Evolutionary conservation across 106 monocot species (phyloP), one percentile per base, ranked within the genome.

Genomic region (Vanilla planifolia): DNA sequence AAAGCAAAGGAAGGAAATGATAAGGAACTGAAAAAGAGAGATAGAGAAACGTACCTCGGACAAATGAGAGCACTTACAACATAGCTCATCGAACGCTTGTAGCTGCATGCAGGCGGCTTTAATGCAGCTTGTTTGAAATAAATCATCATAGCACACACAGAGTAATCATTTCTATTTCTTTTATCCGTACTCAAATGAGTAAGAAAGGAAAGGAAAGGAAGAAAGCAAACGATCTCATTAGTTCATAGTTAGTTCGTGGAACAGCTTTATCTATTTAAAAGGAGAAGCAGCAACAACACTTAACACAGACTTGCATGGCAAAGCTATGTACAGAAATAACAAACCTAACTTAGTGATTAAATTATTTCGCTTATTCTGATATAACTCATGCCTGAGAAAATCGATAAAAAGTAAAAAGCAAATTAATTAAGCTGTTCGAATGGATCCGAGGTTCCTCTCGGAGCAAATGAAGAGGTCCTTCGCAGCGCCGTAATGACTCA

Each of bases 371-470:
- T 43, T 43, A 43, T 43, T 43, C 10, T 11, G 43, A n/a, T n/a
- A 43, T 9, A 43, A 4, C 14, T 43, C 13, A 3, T 9, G 43
- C 43, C 17, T 13, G 43, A 43, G 43, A 43, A 22, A 22, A 48
- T n/a, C n/a, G n/a, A n/a, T n/a, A n/a, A n/a, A n/a, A n/a, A n/a
- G n/a, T n/a, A n/a, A n/a, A n/a, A n/a, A n/a, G n/a, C n/a, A n/a
- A n/a, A n/a, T 48, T 2, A 21, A 48, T 6, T 1, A 22, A 22
- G 20, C 1, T 21, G 48, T 7, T 23, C 7, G 9, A 48, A 48
- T 3, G 48, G 48, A 48, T 48, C 48, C 48, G 48, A 48, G 48
- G 48, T 48, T 48, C 48, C 48, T 48, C 48, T 48, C 48, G 48
- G 48, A 48, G 48, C 48, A 48, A 48, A 48, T 6, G 39, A 13